These are phyloP conservation scores for Penicillium fuscoglaucum DNA, from an alignment of 2,329 filamentous ascomycete genomes.

Conservation along the genomic window DNA sequence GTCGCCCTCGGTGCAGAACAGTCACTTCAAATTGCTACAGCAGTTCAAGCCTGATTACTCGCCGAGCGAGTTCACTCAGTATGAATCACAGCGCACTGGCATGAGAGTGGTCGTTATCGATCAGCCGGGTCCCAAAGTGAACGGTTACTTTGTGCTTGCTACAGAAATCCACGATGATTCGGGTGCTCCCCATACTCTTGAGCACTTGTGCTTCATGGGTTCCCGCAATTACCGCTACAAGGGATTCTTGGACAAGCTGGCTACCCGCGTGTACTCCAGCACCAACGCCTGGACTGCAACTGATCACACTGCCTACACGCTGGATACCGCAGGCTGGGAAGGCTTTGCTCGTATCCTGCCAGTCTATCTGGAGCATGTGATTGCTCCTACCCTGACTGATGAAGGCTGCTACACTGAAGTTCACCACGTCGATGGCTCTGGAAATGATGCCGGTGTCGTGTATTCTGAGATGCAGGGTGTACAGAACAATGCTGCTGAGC, in stretches of 20 bases:
- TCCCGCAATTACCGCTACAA: slow-evolving; percentile 94
- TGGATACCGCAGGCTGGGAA: slow-evolving; percentile 95
- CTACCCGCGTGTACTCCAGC: slow-evolving; percentile 85
- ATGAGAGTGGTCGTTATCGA: slow-evolving; percentile 94
- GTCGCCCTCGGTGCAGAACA: slow-evolving; percentile 52
- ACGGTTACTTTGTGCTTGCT: slow-evolving; percentile 90
- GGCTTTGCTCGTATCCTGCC: slow-evolving; percentile 93
- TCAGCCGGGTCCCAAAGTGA: slow-evolving; percentile 89
- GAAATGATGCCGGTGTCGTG: slow-evolving; percentile 93
- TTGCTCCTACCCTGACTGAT: slow-evolving; percentile 88
- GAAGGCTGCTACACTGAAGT: slow-evolving; percentile 93
- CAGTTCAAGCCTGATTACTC: slow-evolving; percentile 89
- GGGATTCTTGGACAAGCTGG: slow-evolving; percentile 89
- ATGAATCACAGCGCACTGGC: slow-evolving; percentile 91
- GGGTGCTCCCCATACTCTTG: slow-evolving; percentile 83
- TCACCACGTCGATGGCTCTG: slow-evolving; percentile 89
- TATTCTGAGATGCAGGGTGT: slow-evolving; percentile 99
- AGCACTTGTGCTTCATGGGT: slow-evolving; percentile 83
- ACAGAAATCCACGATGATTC: slow-evolving; percentile 98
- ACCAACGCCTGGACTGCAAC: slow-evolving; percentile 98
- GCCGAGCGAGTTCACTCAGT: slow-evolving; percentile 83
- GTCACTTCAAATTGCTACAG: slow-evolving; percentile 78
- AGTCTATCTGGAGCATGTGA: slow-evolving; percentile 90
- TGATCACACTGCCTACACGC: slow-evolving; percentile 93
- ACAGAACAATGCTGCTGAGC: slow-evolving; percentile 77